These are phyloP conservation scores for Tolypocladium tundrense DNA, from an alignment of 2,329 filamentous ascomycete genomes.

Conservation along the genomic window DNA sequence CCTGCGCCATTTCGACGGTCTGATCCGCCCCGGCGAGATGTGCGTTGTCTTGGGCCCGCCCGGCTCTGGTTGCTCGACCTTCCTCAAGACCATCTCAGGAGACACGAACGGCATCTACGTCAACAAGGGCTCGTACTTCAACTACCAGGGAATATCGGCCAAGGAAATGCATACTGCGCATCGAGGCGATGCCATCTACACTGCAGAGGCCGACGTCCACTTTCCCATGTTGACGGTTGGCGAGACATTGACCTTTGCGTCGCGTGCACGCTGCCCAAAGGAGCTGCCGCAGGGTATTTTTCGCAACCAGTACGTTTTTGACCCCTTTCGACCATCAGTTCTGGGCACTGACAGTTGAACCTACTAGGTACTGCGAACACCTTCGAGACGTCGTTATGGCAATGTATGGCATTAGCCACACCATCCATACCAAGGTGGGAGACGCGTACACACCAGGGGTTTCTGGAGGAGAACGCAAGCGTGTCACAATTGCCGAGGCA, in stretches of 20 bases:
- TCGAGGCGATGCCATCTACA: slow-evolving; percentile 60
- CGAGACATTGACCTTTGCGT: slow-evolving; percentile 62
- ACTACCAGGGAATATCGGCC: background rate
- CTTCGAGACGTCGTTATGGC: background rate
- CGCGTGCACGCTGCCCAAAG: slow-evolving; percentile 31
- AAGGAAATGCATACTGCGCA: slow-evolving; percentile 6
- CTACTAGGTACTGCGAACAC: background rate
- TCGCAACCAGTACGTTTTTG: background rate
- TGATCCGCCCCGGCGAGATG: background rate
- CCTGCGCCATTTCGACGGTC: background rate
- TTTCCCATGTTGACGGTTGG: slow-evolving; percentile 62
- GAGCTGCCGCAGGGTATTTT: background rate
- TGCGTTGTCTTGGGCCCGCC: background rate
- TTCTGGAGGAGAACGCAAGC: background rate
- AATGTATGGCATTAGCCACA: background rate
- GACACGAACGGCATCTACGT: background rate
- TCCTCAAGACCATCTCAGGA: background rate
- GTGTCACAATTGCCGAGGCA: background rate
- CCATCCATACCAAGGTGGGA: background rate
- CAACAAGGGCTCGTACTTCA: background rate
- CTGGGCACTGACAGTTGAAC: background rate
- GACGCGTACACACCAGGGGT: background rate
- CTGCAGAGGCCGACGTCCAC: slow-evolving; percentile 65
- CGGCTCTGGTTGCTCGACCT: background rate
- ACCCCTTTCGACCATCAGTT: background rate